Evolutionary conservation across 768 basidiomycete genomes (phyloP).

Genomic region (Amanita pseudoporphyria): DNA sequence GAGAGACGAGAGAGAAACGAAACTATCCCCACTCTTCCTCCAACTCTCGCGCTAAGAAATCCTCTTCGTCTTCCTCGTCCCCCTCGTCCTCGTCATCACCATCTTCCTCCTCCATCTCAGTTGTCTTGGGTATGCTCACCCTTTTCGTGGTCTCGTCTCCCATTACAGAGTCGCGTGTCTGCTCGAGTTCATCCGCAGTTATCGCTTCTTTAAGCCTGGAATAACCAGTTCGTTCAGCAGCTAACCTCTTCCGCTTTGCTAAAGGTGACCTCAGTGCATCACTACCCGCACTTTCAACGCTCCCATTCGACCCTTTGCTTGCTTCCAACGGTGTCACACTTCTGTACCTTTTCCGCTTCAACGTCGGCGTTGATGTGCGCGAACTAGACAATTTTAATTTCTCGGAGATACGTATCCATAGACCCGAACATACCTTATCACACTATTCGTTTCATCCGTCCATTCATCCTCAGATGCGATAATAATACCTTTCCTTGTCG

Average conservation of each 20-base stretch:
- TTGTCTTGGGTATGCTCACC: constrained; percentile 9
- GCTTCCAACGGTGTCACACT: constrained; percentile 63
- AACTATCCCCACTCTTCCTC: constrained; percentile 75
- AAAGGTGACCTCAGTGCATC: constrained; percentile 56
- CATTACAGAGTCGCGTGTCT: constrained; percentile 10
- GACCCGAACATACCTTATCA: constrained; percentile 9
- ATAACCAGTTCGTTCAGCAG: constrained; percentile 50
- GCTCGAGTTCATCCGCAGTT: constrained; percentile 39
- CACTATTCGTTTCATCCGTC: constrained; percentile 38
- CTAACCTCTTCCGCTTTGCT: constrained; percentile 73
- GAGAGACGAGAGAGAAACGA: too few species aligned
- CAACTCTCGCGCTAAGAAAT: constrained; percentile 73
- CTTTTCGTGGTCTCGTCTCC: constrained; percentile 11
- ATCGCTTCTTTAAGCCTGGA: constrained; percentile 65
- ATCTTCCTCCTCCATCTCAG: constrained; percentile 22
- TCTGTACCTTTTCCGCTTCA: constrained; percentile 59
- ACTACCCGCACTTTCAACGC: constrained; percentile 18
- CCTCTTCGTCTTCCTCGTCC: constrained; percentile 55
- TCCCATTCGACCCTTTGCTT: constrained; percentile 22
- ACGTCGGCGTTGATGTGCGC: constrained; percentile 29
- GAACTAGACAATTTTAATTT: constrained; percentile 16
- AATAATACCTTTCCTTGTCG: constrained; percentile 29
- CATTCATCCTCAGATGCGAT: constrained; percentile 48
- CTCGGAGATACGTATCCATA: constrained; percentile 11
- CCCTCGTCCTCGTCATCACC: constrained; percentile 41